These are phyloP conservation scores for Parastagonospora avenae DNA, from an alignment of 2,329 filamentous ascomycete genomes.

Conservation along the genomic window DNA sequence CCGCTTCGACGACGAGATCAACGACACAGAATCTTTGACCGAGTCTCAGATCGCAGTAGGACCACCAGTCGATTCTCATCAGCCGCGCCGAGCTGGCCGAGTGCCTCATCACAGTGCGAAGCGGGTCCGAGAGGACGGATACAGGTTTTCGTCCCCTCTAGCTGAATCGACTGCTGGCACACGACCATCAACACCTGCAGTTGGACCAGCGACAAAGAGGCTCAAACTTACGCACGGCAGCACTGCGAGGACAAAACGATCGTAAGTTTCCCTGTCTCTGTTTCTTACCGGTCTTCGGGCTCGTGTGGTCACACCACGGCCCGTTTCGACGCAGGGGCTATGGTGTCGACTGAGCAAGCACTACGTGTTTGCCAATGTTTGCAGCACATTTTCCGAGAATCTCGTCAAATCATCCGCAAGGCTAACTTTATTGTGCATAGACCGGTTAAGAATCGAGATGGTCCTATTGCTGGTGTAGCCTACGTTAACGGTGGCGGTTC, in stretches of 20 bases:
- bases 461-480: conserved; percentile 71
- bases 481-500: conserved; percentile 60
- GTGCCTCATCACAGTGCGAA: conserved; percentile 35
- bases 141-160: conserved; percentile 38
- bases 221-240: conserved; percentile 44
- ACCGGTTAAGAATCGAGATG: conserved; percentile 76
- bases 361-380: conserved; percentile 41
- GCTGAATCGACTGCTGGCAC: conserved; percentile 36
- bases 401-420: conserved; percentile 29
- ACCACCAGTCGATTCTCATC: conserved; percentile 38
- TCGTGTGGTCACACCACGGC: conserved; percentile 27
- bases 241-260: conserved; percentile 44
- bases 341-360: conserved; percentile 39
- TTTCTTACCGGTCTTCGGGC: conserved; percentile 12
- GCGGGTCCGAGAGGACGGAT: conserved; percentile 37
- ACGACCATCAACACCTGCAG: conserved; percentile 41
- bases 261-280: conserved; percentile 36
- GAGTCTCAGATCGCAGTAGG: conserved; percentile 44
- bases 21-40: conserved; percentile 44
- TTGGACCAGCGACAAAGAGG: conserved; percentile 38
- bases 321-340: conserved; percentile 32
- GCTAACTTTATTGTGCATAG: conserved; percentile 54
- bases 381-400: conserved; percentile 20
- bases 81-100: conserved; percentile 37
- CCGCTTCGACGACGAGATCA: conserved; percentile 44